A percentile compares a stretch with the other conserved stretches of the same genome.
phyloP scores from a whole-genome alignment of 257 asterid genomes.

The Leonotis leonurus region DNA sequence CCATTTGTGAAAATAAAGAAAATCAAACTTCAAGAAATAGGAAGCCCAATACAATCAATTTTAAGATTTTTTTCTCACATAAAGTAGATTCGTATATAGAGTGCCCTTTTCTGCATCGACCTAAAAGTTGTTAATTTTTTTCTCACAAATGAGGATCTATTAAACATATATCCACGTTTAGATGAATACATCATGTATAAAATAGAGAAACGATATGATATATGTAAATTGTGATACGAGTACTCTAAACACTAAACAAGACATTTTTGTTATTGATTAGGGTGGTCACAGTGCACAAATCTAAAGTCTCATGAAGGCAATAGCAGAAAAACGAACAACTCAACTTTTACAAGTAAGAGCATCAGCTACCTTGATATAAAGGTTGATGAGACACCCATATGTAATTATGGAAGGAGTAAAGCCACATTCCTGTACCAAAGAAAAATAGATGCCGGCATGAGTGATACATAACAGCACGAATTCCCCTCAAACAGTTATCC shows the following conservation, averaged over 20 bases:
- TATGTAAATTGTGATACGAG: background rate
- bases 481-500: background rate
- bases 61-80: background rate
- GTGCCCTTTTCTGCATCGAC: background rate
- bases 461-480: background rate
- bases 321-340: background rate
- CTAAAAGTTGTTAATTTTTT: background rate
- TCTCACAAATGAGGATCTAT: background rate
- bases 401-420: conserved; percentile 75
- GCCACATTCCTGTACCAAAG: conserved; percentile 70
- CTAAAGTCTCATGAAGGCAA: background rate
- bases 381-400: conserved; percentile 91
- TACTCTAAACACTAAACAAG: background rate
- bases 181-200: background rate
- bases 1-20: background rate
- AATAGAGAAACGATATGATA: background rate
- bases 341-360: conserved; percentile 1
- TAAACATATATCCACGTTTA: background rate
- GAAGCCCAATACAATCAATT: background rate
- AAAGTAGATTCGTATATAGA: background rate
- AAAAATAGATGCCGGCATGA: conserved; percentile 4
- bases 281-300: background rate
- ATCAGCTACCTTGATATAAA: conserved; percentile 66
- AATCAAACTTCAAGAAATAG: conserved; percentile 2
- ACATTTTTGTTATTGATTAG: background rate